A percentile compares a stretch with the other conserved stretches of the same genome.
Conservation (phyloP, 108 stramenopile genomes). For the Fragilariopsis cylindrus region DNA sequence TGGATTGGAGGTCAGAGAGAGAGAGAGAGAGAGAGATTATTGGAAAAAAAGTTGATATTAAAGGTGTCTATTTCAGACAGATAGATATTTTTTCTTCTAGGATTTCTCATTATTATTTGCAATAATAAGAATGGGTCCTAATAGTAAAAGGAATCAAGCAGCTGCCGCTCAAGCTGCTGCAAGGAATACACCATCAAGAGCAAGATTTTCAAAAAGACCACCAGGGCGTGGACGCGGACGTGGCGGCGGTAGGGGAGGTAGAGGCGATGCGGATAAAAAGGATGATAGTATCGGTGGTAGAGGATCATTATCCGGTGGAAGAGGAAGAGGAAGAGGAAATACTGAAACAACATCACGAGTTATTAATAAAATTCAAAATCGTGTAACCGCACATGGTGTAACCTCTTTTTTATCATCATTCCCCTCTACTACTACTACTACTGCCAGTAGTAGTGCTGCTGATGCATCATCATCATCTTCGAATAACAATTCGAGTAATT, state of each 20-base stretch:
- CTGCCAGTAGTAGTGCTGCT: background rate
- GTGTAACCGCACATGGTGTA: background rate
- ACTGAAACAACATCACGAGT: slow-evolving; percentile 42
- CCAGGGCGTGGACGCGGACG: slow-evolving; percentile 27
- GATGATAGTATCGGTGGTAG: too few relatives aligned
- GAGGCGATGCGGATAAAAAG: too few relatives aligned
- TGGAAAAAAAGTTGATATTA: too few relatives aligned
- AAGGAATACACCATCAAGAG: slow-evolving; percentile 57
- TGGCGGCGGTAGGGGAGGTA: background rate
- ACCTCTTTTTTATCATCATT: too few relatives aligned
- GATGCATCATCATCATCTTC: background rate
- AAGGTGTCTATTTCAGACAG: too few relatives aligned
- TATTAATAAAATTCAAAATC: slow-evolving; percentile 50
- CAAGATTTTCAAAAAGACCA: slow-evolving; percentile 64
- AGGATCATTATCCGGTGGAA: background rate
- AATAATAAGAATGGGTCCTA: background rate
- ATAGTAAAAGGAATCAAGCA: slow-evolving; percentile 67
- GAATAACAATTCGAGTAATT: background rate
- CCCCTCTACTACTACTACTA: slow-evolving; percentile 21
- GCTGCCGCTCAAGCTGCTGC: slow-evolving; percentile 38
- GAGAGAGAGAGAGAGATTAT: too few relatives aligned
- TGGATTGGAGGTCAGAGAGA: too few relatives aligned
- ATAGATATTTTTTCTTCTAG: too few relatives aligned
- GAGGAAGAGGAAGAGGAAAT: background rate
- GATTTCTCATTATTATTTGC: too few relatives aligned